Conservation (phyloP, 169 alveolate genomes). For the Plasmodium vivax region DNA sequence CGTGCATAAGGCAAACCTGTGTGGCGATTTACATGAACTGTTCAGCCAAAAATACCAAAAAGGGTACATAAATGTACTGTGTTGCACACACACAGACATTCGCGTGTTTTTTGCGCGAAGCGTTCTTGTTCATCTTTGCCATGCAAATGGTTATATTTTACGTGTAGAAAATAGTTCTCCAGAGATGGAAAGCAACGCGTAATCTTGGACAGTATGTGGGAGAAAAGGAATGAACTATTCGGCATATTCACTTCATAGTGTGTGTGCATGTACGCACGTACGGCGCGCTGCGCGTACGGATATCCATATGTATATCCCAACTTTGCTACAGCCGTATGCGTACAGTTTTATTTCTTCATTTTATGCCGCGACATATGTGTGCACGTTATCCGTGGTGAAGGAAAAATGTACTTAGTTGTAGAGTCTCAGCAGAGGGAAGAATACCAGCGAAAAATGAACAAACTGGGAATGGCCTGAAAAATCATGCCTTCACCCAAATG, state of each 20-base stretch:
- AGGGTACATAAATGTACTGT: not conserved
- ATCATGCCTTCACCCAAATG: not conserved
- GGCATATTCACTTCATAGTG: not conserved
- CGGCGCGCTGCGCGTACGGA: not conserved
- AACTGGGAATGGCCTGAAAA: not conserved
- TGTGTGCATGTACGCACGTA: slow-evolving; percentile 5
- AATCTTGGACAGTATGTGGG: not conserved
- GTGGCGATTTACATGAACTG: not conserved
- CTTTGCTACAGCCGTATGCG: not conserved
- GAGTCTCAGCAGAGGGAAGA: not conserved
- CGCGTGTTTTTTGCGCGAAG: not conserved
- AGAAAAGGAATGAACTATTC: not conserved
- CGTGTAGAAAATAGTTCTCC: not conserved
- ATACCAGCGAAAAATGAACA: not conserved
- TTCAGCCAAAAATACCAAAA: slow-evolving; percentile 2
- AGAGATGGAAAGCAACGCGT: not conserved
- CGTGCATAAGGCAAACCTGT: not conserved
- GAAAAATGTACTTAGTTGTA: not conserved
- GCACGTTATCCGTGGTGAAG: not conserved
- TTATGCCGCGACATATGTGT: not conserved
- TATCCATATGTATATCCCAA: not conserved
- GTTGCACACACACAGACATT: not conserved
- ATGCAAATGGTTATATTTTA: not conserved
- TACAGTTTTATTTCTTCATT: not conserved
- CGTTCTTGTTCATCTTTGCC: not conserved